Evolutionary conservation across 257 asterid species (phyloP), one percentile per base, ranked within the genome.

Genomic region (Salvia hispanica): DNA sequence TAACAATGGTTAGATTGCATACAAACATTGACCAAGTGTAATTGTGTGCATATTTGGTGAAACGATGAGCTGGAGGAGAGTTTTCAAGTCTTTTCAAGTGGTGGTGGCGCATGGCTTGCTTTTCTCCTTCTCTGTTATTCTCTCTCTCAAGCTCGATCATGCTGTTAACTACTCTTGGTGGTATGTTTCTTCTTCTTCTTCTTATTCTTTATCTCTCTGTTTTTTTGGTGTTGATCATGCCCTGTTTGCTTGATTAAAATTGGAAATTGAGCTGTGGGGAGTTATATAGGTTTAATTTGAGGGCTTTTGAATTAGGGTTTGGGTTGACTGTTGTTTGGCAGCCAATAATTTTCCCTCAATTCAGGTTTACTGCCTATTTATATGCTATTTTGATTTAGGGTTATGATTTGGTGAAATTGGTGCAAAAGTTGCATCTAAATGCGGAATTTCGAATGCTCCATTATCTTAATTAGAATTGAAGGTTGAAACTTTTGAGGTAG

Each of bases 71-170:
- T 82, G 88, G 87, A 83, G 95, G 69, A 86, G 95, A 79, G 78
- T 93, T 42, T 81, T 86, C 53, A 88, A 90, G 93, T 86, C 96
- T 10, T 70, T 85, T 42, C 97, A 88, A 74, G 93, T 89, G 46
- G 79, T 84, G 73, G 62, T 80, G 70, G 99, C 97, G 58, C 97
- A 93, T 74, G 92, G 95, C 37, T 76, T 85, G 78, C 95, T 90
- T 66, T 84, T 93, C 67, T 54, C 76, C 50, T 90, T 90, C 82
- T 90, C 99, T 48, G 67, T 88, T 64, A 40, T 84, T 58, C 95
- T 93, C 46, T 80, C 87, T 44, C 91, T 93, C 74, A 85, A 88
- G 88, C 91, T 93, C 77, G 79, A 83, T 82, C 91, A 52, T 7
- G 72, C 81, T 64, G 52, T 90, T 63, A 73, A 73, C 58, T 75